Conservation (phyloP, 2,329 filamentous ascomycete species). For the Microascus cirrosus region DNA sequence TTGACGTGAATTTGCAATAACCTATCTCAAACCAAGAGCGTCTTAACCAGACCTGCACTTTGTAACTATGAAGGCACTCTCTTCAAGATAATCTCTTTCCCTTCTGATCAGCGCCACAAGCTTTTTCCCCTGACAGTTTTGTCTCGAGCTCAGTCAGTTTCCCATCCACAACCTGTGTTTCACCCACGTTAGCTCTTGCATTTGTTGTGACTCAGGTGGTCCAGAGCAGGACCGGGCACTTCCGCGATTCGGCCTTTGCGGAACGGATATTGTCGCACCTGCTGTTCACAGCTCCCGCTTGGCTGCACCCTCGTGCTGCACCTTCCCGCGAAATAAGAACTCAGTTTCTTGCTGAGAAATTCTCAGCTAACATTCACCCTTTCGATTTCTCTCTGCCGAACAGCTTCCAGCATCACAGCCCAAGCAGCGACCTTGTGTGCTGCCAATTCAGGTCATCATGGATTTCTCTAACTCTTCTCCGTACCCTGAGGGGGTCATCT, state of each 20-base stretch:
- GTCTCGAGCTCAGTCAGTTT: neutral
- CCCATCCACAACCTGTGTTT: neutral
- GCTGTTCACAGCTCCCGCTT: neutral
- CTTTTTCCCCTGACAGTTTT: neutral
- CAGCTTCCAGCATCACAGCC: neutral
- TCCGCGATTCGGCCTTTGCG: neutral
- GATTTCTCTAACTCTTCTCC: constrained; percentile 56
- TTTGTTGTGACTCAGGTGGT: neutral
- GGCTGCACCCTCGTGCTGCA: neutral
- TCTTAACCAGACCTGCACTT: neutral
- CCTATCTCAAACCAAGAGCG: neutral
- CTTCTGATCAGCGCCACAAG: neutral
- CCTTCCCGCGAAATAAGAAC: neutral
- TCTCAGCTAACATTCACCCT: neutral
- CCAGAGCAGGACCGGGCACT: neutral
- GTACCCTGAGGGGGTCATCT: constrained; percentile 67
- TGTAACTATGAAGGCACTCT: neutral
- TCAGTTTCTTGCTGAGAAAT: neutral
- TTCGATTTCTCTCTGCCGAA: neutral
- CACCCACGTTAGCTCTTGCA: neutral
- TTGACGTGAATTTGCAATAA: neutral
- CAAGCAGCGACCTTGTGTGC: neutral
- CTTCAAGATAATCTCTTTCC: too few species aligned
- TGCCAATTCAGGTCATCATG: constrained; percentile 27
- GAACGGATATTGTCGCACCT: neutral